Conservation (phyloP, 768 basidiomycete genomes). For the Pulveroboletus sp. region DNA sequence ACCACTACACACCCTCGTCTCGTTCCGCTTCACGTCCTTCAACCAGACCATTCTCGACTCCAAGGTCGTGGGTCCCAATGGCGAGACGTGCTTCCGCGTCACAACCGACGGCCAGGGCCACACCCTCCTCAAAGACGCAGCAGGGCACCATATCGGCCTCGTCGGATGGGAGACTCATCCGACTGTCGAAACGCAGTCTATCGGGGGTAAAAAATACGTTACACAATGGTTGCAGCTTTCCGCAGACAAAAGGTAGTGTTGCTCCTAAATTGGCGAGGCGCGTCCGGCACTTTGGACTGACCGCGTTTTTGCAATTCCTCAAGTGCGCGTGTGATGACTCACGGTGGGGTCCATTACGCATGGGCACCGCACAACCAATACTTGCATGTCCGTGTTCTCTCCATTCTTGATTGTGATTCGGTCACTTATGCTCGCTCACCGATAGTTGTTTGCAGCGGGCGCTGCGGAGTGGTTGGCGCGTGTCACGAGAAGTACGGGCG, state of each 20-base stretch:
- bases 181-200: constrained; percentile 51
- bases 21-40: constrained; percentile 50
- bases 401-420: not conserved
- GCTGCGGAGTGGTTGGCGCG: constrained; percentile 45
- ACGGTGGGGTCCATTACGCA: constrained; percentile 47
- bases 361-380: constrained; percentile 56
- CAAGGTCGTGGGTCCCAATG: constrained; percentile 48
- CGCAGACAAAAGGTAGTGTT: constrained; percentile 41
- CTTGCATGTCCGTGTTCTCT: constrained; percentile 44
- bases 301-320: not conserved
- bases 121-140: constrained; percentile 50
- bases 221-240: constrained; percentile 56
- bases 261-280: too few species aligned
- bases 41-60: constrained; percentile 55
- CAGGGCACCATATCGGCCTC: constrained; percentile 48
- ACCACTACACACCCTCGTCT: constrained; percentile 33
- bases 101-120: constrained; percentile 54
- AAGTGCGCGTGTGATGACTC: constrained; percentile 45
- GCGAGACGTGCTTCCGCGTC: constrained; percentile 47
- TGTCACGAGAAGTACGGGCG: constrained; percentile 44
- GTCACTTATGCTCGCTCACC: not conserved
- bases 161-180: constrained; percentile 54
- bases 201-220: constrained; percentile 47
- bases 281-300: too few species aligned
- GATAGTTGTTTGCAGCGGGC: constrained; percentile 47